Conservation (phyloP, 164 flowering plant genomes). For the Taxillus chinensis region DNA sequence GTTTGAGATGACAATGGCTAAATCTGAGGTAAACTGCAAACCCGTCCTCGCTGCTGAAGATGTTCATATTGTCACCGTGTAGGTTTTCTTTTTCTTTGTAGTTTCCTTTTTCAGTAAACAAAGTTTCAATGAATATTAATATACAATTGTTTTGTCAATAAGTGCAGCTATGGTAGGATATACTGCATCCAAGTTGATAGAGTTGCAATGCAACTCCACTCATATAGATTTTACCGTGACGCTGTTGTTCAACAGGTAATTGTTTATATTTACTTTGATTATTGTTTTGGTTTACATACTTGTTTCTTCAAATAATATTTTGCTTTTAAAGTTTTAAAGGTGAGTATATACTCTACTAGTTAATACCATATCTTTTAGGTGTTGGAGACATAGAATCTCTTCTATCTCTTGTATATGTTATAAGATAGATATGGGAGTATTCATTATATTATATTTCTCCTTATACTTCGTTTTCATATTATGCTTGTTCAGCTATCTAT, state of each 20-base stretch:
- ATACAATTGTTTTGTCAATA: slow-evolving; percentile 4
- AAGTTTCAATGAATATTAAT: background rate
- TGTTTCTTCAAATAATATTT: background rate
- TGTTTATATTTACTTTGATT: slow-evolving; percentile 4
- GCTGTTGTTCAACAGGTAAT: slow-evolving; percentile 89
- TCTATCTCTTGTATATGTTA: no score
- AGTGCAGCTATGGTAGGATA: slow-evolving; percentile 86
- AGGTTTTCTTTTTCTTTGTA: slow-evolving; percentile 16
- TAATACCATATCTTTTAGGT: no score
- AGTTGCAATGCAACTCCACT: slow-evolving; percentile 76
- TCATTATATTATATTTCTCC: no score
- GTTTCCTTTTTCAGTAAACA: slow-evolving; percentile 1
- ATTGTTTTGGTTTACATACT: background rate
- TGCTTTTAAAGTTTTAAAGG: no score
- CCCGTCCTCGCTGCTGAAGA: slow-evolving; percentile 86
- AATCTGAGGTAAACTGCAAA: slow-evolving; percentile 69
- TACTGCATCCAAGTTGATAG: slow-evolving; percentile 94
- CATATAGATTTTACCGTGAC: slow-evolving; percentile 85
- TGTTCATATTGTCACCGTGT: slow-evolving; percentile 79
- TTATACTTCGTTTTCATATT: no score
- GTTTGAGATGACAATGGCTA: slow-evolving; percentile 94
- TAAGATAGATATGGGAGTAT: no score
- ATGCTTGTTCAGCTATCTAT: no score
- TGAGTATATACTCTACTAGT: no score
- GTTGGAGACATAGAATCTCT: no score